phyloP scores from a whole-genome alignment of 495 filamentous ascomycete species.

The Neurospora sp. region DNA sequence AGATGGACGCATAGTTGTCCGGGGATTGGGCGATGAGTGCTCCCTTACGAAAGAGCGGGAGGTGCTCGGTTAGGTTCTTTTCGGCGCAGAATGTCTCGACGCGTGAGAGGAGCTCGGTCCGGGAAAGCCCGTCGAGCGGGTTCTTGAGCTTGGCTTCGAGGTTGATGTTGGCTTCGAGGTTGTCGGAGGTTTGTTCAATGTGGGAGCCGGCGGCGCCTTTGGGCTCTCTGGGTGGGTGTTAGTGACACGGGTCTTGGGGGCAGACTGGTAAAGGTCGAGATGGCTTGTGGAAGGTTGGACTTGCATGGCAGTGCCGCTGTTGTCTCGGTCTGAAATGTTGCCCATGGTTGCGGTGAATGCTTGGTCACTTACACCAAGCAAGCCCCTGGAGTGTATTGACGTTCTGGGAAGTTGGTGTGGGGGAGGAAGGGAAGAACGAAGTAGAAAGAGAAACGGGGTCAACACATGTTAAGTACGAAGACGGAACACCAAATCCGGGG shows the following conservation, averaged over 20 bases:
- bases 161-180: constrained; percentile 35
- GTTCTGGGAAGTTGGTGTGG: not conserved
- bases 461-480: not conserved
- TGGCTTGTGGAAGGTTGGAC: not conserved
- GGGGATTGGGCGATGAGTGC: constrained; percentile 61
- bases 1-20: constrained; percentile 38
- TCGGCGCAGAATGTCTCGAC: constrained; percentile 47
- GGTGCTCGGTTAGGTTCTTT: constrained; percentile 40
- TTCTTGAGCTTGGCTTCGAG: constrained; percentile 43
- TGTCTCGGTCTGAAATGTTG: not conserved
- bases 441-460: not conserved
- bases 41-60: constrained; percentile 44
- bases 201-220: constrained; percentile 24
- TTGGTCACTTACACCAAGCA: not conserved
- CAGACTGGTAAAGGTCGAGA: too few species aligned
- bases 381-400: not conserved
- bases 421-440: not conserved
- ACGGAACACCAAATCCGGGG: not conserved
- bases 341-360: not conserved
- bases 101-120: constrained; percentile 39
- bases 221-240: constrained; percentile 9
- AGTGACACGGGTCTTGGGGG: not conserved
- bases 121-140: constrained; percentile 47
- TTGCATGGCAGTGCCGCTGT: not conserved
- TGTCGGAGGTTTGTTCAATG: constrained; percentile 24